Base-by-base conservation (phyloP, 208 protist species). In the Trypanosoma avium region DNA sequence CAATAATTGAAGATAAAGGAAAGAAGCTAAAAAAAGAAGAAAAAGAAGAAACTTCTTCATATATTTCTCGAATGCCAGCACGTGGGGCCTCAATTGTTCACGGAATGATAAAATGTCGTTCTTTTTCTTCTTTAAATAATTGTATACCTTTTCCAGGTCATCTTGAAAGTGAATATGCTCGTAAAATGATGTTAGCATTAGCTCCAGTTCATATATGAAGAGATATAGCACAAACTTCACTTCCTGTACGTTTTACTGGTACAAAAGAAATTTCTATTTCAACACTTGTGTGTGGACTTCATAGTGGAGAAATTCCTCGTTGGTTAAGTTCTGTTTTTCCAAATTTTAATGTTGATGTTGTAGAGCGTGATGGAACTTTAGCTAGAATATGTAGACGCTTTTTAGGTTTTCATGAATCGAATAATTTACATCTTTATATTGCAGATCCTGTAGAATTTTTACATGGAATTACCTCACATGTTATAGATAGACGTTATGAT, bases 71-170 rank as follows among this genome's bases (percentile, higher is more conserved):
- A 59, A 90, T 92, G 77, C 81, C 85, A 1, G 79, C 74, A 15
- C 56, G 79, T 30, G 86, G 84, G 19, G 57, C 79, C 29, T 79
- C 86, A 43, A 57, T 89, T 29, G 76, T 94, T 27, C 87, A 96
- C 54, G 90, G 90, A 40, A 87, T 94, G 71, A 70, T 80, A 38
- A 96, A 96, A 72, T 96, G 90, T 70, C 88, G 78, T 53, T 75
- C 54, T 17, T 53, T 95, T 12, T 85, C 83, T 9, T 61, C 81
- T 30, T 65, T 81, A 27, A 95, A 93, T 70, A 93, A 92, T 75
- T 96, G 90, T 58, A 70, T 93, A 10, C 90, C 87, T 2, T 84
- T 75, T 50, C 68, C 85, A 0, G 82, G 83, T 6, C 79, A 91
- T 64, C 58, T 96, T 15, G 85, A 91, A 73, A 73, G 77, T 35